Conservation (phyloP, 2,329 filamentous ascomycete genomes). For the Pseudocercospora crystallina region DNA sequence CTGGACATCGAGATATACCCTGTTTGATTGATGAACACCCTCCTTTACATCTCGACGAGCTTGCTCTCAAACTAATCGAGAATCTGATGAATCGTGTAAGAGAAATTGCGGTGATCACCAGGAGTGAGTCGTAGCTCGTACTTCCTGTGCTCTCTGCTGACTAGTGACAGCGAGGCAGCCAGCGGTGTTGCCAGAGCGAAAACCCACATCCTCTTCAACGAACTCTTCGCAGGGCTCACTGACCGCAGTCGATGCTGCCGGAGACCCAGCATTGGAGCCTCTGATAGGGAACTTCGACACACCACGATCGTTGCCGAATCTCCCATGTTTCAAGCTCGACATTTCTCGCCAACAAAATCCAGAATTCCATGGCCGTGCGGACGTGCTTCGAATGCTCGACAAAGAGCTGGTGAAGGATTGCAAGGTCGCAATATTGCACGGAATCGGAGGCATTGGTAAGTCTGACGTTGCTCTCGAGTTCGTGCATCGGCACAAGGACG, state of each 20-base stretch:
- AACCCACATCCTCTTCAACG: too few species aligned
- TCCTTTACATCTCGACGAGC: too few species aligned
- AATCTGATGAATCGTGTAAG: too few species aligned
- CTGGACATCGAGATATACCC: conserved; percentile 1
- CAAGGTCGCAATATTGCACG: conserved; percentile 2
- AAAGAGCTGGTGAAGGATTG: not conserved
- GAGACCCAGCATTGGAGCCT: not conserved
- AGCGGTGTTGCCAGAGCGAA: too few species aligned
- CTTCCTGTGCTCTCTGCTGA: too few species aligned
- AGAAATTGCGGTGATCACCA: too few species aligned
- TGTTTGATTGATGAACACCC: not conserved
- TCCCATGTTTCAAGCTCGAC: conserved; percentile 2
- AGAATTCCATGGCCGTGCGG: conserved; percentile 2
- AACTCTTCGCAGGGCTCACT: too few species aligned
- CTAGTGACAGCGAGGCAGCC: too few species aligned
- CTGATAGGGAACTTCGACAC: not conserved
- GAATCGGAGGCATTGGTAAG: conserved; percentile 9
- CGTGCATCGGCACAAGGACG: not conserved
- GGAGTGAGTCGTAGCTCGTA: too few species aligned
- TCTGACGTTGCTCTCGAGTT: conserved; percentile 7
- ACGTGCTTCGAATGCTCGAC: not conserved
- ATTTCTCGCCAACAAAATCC: conserved; percentile 1
- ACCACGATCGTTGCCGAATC: not conserved
- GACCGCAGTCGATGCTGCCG: not conserved
- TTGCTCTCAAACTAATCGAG: too few species aligned